Evolutionary conservation across 2,329 filamentous ascomycete genomes (phyloP).

Genomic region (Fusarium transvaalense): DNA sequence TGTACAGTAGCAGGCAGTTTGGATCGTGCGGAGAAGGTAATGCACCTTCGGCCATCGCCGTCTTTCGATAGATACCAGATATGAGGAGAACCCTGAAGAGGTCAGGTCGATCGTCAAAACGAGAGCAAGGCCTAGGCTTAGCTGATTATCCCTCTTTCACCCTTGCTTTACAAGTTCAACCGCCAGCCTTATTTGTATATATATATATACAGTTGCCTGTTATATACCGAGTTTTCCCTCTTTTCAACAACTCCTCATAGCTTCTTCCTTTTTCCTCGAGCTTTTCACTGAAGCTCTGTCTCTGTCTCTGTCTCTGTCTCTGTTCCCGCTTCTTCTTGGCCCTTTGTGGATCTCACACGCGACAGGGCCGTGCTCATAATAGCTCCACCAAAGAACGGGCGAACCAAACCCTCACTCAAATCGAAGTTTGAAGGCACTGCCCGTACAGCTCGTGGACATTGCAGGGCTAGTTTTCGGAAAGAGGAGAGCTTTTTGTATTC

Average conservation of each 20-base stretch:
- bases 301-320: conserved; percentile 28
- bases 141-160: conserved; percentile 22
- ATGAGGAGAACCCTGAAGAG: conserved; percentile 41
- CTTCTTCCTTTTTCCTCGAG: neutral
- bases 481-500: conserved; percentile 8
- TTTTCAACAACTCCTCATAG: neutral
- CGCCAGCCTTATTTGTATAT: conserved; percentile 2
- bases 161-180: conserved; percentile 2
- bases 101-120: conserved; percentile 39
- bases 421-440: conserved; percentile 31
- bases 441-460: conserved; percentile 39
- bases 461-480: conserved; percentile 41
- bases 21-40: conserved; percentile 40
- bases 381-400: conserved; percentile 40
- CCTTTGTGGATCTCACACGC: conserved; percentile 42
- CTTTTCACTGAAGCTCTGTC: conserved; percentile 31
- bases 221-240: neutral
- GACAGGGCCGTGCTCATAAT: conserved; percentile 41
- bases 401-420: conserved; percentile 37
- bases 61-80: conserved; percentile 39
- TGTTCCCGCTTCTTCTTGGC: conserved; percentile 35
- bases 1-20: conserved; percentile 31
- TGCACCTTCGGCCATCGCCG: conserved; percentile 31
- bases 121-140: conserved; percentile 25
- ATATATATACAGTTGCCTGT: conserved; percentile 1